A percentile compares a stretch with the other conserved stretches of the same genome.
phyloP scores from a whole-genome alignment of 805 yeast genomes.

The Tetrapisispora iriomotensis region DNA sequence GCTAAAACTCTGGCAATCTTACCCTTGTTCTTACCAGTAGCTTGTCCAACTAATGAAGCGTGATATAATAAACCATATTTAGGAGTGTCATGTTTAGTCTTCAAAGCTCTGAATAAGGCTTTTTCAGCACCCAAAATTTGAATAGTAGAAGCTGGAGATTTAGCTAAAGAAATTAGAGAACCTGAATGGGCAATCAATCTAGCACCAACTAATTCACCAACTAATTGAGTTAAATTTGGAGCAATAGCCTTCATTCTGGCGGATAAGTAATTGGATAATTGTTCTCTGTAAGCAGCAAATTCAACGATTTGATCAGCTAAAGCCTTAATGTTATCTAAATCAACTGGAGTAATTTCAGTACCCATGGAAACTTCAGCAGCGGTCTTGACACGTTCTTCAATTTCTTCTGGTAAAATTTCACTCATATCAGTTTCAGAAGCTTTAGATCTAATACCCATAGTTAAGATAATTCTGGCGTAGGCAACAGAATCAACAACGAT shows the following conservation, averaged over 20 bases:
- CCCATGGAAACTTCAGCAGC: constrained; percentile 99
- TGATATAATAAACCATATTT: constrained; percentile 95
- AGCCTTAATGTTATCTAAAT: constrained; percentile 75
- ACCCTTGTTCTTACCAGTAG: constrained; percentile 96
- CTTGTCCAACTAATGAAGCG: constrained; percentile 95
- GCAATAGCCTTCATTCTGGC: constrained; percentile 98
- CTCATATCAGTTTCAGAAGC: constrained; percentile 86
- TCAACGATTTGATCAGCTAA: constrained; percentile 95
- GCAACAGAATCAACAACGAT: constrained; percentile 93
- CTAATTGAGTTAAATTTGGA: constrained; percentile 88
- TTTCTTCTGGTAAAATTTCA: constrained; percentile 83
- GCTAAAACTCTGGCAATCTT: constrained; percentile 97
- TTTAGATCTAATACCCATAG: constrained; percentile 89
- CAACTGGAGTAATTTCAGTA: constrained; percentile 90
- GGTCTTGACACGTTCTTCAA: constrained; percentile 81
- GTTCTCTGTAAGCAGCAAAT: constrained; percentile 93
- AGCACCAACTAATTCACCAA: constrained; percentile 97
- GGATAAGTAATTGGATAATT: constrained; percentile 78
- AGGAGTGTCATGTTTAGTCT: constrained; percentile 97
- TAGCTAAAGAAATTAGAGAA: constrained; percentile 84
- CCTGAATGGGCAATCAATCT: constrained; percentile 96
- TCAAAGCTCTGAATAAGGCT: constrained; percentile 95
- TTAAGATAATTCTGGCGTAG: constrained; percentile 84
- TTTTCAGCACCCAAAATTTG: constrained; percentile 98
- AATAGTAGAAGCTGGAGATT: constrained; percentile 96